Evolutionary conservation across 73 alveolate species (phyloP).

Genomic region (Blepharisma stoltei): DNA sequence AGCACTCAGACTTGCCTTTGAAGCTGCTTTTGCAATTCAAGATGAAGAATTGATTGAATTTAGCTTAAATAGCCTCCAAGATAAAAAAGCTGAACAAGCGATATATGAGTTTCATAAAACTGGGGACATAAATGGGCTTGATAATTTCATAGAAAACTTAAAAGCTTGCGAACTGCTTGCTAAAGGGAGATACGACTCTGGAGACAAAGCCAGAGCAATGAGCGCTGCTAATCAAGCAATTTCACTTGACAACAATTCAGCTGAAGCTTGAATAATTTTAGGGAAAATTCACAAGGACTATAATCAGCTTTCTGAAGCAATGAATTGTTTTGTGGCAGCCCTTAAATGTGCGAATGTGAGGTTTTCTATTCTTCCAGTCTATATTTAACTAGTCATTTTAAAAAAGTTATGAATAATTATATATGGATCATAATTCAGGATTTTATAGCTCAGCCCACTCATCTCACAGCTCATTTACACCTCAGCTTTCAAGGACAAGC

Average conservation of each 20-base stretch:
- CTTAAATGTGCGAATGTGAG: not conserved
- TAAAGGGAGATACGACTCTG: conserved; percentile 2
- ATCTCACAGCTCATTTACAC: too few relatives aligned
- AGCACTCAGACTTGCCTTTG: conserved; percentile 9
- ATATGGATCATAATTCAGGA: too few relatives aligned
- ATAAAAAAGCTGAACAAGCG: not conserved
- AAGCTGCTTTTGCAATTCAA: conserved; percentile 19
- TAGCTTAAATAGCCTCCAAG: not conserved
- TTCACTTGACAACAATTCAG: not conserved
- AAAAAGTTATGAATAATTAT: too few relatives aligned
- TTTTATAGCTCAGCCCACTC: too few relatives aligned
- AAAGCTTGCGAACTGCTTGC: not conserved
- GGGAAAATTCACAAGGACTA: conserved; percentile 12
- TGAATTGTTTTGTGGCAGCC: not conserved
- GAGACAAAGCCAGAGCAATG: conserved; percentile 2
- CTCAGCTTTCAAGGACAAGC: too few relatives aligned
- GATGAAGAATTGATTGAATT: not conserved
- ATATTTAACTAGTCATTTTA: not conserved
- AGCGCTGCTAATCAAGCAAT: not conserved
- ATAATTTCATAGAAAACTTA: not conserved
- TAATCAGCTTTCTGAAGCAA: not conserved
- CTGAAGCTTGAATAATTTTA: not conserved
- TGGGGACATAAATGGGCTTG: not conserved
- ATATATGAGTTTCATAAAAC: not conserved
- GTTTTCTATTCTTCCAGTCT: conserved; percentile 9